Conservation (phyloP, 2,329 filamentous ascomycete genomes). For the Trichoderma asperellum region DNA sequence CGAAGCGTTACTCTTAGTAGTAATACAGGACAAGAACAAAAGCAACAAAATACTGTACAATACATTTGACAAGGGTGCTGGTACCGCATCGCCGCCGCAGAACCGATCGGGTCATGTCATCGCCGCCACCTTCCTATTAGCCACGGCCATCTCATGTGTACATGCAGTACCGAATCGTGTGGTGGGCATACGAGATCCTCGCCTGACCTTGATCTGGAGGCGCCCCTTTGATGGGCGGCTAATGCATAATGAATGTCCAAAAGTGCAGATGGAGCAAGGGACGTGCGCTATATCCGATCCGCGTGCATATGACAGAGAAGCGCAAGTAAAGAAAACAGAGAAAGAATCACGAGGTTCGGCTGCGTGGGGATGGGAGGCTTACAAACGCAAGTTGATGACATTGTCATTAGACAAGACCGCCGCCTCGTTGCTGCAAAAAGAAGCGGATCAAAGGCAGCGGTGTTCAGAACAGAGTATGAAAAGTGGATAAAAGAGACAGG, state of each 20-base stretch:
- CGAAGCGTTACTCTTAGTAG: neutral
- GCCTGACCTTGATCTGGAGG: neutral
- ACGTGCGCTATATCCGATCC: neutral
- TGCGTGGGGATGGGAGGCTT: neutral
- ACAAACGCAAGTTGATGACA: neutral
- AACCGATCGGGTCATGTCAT: neutral
- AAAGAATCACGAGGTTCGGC: neutral
- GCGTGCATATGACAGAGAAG: neutral
- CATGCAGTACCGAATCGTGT: neutral
- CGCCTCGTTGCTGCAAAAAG: neutral
- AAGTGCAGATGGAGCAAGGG: neutral
- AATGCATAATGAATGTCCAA: neutral
- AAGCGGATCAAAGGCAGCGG: neutral
- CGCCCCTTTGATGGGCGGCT: slow-evolving; percentile 7
- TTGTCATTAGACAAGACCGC: neutral
- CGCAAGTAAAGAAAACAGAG: neutral
- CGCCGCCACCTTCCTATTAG: neutral
- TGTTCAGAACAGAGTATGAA: neutral
- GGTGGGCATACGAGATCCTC: neutral
- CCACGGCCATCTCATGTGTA: neutral
- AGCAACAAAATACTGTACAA: neutral
- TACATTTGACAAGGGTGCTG: neutral
- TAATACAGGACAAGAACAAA: neutral
- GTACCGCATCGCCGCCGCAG: neutral
- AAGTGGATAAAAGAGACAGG: neutral